Evolutionary conservation across 2,329 filamentous ascomycete species (phyloP).

Genomic region (Aspergillus piperis): DNA sequence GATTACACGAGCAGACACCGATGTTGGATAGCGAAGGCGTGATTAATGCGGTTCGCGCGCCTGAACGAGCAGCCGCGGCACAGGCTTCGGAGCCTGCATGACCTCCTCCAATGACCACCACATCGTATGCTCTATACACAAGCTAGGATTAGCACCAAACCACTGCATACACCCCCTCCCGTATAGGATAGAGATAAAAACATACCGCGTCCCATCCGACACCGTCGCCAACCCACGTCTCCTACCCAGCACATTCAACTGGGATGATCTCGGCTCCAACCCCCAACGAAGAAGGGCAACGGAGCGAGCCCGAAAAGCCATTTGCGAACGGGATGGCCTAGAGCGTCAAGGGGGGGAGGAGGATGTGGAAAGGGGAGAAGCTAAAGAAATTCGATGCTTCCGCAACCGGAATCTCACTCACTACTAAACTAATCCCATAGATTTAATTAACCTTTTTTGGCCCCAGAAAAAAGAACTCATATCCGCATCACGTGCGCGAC

Average conservation of each 20-base stretch:
- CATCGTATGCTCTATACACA: slow-evolving; percentile 70
- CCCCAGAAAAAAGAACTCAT: slow-evolving; percentile 7
- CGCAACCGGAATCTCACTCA: not conserved
- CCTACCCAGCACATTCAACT: slow-evolving; percentile 15
- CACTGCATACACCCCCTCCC: not conserved
- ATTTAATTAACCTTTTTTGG: too few species aligned
- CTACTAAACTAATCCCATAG: not conserved
- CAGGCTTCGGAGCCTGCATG: slow-evolving; percentile 95
- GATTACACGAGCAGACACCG: slow-evolving; percentile 94
- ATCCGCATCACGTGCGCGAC: slow-evolving; percentile 13
- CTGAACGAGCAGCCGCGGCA: slow-evolving; percentile 82
- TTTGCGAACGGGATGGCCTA: slow-evolving; percentile 16
- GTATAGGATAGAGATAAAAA: not conserved
- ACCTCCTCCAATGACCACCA: slow-evolving; percentile 91
- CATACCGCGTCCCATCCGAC: slow-evolving; percentile 40
- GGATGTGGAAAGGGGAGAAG: not conserved
- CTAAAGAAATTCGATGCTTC: not conserved
- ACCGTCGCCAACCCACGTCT: slow-evolving; percentile 43
- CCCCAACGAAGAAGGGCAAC: slow-evolving; percentile 31
- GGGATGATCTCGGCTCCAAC: slow-evolving; percentile 24
- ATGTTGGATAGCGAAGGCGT: slow-evolving; percentile 88
- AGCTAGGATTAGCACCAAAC: slow-evolving; percentile 5
- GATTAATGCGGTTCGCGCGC: slow-evolving; percentile 84
- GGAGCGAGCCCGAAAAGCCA: slow-evolving; percentile 40
- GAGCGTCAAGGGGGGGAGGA: not conserved